These are phyloP conservation scores for Sanguinoderma infundibulare DNA, from an alignment of 1,284 basidiomycete species.

Conservation along the genomic window DNA sequence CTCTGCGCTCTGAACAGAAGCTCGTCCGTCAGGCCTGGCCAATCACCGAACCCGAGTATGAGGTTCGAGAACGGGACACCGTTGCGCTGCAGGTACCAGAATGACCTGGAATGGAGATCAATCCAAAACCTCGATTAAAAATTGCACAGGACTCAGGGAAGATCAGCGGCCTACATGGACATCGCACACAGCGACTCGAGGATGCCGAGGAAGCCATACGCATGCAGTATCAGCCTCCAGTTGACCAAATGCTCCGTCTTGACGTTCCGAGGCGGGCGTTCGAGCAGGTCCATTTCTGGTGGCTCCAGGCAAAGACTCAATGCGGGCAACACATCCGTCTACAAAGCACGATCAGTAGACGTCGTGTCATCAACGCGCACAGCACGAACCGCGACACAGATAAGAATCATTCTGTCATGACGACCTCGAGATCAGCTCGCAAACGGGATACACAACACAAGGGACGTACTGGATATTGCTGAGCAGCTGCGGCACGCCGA, in stretches of 20 bases:
- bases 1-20: constrained; percentile 47
- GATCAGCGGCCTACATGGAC: constrained; percentile 44
- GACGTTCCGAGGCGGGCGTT: constrained; percentile 64
- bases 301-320: constrained; percentile 53
- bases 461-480: constrained; percentile 48
- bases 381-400: constrained; percentile 48
- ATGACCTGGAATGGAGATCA: constrained; percentile 48
- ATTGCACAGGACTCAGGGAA: constrained; percentile 6
- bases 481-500: constrained; percentile 51
- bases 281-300: constrained; percentile 52
- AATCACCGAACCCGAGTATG: constrained; percentile 53
- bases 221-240: constrained; percentile 56
- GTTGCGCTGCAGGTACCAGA: constrained; percentile 55
- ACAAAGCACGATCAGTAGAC: constrained; percentile 17
- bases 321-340: constrained; percentile 52
- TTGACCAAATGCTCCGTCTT: constrained; percentile 54
- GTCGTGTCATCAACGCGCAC: neutral
- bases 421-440: neutral
- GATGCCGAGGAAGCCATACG: constrained; percentile 67
- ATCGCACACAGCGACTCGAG: constrained; percentile 55
- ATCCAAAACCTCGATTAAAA: neutral
- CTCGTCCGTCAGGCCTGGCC: constrained; percentile 39
- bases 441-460: neutral
- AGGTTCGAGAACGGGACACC: constrained; percentile 58
- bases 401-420: constrained; percentile 49